A percentile compares a stretch with the other conserved stretches of the same genome.
phyloP scores from a whole-genome alignment of 2,329 filamentous ascomycete species.

The Fusarium sp. region DNA sequence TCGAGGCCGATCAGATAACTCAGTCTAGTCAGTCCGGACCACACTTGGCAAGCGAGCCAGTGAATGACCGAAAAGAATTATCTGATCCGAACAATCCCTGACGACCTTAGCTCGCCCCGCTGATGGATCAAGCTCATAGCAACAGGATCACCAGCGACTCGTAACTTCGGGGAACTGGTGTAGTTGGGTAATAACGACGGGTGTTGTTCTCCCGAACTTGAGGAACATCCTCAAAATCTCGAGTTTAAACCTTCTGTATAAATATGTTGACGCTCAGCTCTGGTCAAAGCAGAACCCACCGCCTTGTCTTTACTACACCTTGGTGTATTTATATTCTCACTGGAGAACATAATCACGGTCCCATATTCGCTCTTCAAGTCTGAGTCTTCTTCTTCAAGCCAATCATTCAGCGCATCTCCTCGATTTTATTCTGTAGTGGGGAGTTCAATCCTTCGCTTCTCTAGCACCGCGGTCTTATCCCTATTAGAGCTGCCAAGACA shows the following conservation, averaged over 20 bases:
- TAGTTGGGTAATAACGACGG: neutral
- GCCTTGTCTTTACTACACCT: neutral
- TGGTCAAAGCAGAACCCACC: neutral
- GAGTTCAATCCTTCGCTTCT: slow-evolving; percentile 16
- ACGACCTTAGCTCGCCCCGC: neutral
- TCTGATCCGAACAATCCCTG: slow-evolving; percentile 47
- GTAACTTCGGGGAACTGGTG: neutral
- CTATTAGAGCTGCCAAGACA: slow-evolving; percentile 24
- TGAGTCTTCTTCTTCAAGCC: neutral
- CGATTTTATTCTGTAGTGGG: neutral
- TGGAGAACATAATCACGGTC: neutral
- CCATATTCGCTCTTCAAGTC: neutral
- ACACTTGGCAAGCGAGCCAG: neutral
- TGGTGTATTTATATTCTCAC: neutral
- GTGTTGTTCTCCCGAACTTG: neutral
- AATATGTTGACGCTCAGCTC: neutral
- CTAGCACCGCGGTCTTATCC: slow-evolving; percentile 6
- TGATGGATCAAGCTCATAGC: neutral
- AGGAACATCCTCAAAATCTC: neutral
- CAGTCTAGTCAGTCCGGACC: neutral
- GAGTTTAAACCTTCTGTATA: neutral
- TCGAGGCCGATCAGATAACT: slow-evolving; percentile 30
- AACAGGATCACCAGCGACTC: neutral
- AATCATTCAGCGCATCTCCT: neutral
- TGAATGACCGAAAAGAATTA: slow-evolving; percentile 41